These are phyloP conservation scores for Cytospora paraplurivora DNA, from an alignment of 2,329 filamentous ascomycete genomes.

Conservation along the genomic window DNA sequence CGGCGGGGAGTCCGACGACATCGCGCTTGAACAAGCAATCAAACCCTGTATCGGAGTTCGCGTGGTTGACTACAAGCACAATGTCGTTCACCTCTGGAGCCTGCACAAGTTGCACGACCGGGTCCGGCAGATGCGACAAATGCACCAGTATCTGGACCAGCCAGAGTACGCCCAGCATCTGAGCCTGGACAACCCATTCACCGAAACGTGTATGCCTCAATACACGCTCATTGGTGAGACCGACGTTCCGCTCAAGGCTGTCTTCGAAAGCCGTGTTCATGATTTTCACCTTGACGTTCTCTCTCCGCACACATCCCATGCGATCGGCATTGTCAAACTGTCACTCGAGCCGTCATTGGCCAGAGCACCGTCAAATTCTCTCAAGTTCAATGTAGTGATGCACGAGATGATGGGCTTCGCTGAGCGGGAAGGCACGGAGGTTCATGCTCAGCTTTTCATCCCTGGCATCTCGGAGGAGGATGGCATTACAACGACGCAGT, in stretches of 20 bases:
- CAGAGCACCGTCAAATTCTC: conserved; percentile 83
- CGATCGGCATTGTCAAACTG: conserved; percentile 86
- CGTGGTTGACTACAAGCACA: conserved; percentile 86
- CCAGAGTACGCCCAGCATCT: conserved; percentile 95
- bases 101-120: conserved; percentile 87
- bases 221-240: conserved; percentile 93
- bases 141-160: conserved; percentile 94
- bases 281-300: conserved; percentile 90
- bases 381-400: conserved; percentile 99
- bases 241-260: conserved; percentile 86
- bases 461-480: conserved; percentile 87
- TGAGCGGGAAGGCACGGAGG: conserved; percentile 91
- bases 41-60: conserved; percentile 92
- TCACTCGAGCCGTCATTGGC: conserved; percentile 93
- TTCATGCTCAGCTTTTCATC: conserved; percentile 96
- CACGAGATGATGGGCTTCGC: conserved; percentile 93
- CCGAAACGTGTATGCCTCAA: conserved; percentile 85
- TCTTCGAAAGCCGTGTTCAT: conserved; percentile 92
- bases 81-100: conserved; percentile 90
- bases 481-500: conserved; percentile 91
- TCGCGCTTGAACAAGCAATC: conserved; percentile 74
- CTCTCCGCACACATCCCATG: conserved; percentile 88
- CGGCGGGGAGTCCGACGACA: conserved; percentile 81
- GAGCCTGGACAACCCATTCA: conserved; percentile 89
- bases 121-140: conserved; percentile 89